Percentiles rank a stretch among this genome's conserved stretches.
Evolutionary conservation across 495 filamentous ascomycete genomes (phyloP).

Genomic region (Podospora fimiseda): DNA sequence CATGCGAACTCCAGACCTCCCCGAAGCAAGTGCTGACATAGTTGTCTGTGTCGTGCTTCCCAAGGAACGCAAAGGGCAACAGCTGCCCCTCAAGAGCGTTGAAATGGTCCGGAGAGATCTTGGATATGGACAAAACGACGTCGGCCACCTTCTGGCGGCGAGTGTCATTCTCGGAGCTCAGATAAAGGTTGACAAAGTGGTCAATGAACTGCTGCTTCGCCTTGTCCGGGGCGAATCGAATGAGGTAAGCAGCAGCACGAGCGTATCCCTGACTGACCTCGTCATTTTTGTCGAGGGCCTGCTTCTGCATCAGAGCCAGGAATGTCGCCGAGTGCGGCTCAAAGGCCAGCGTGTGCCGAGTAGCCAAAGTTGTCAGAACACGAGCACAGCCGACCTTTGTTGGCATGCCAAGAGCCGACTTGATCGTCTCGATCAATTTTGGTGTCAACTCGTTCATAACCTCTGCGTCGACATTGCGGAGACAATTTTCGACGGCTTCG

Average conservation of each 20-base stretch:
- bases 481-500: slow-evolving; percentile 84
- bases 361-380: slow-evolving; percentile 80
- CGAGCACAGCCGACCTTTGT: slow-evolving; percentile 86
- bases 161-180: slow-evolving; percentile 67
- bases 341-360: slow-evolving; percentile 66
- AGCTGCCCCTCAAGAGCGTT: slow-evolving; percentile 64
- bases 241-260: slow-evolving; percentile 74
- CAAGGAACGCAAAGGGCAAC: slow-evolving; percentile 82
- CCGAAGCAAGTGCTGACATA: slow-evolving; percentile 68
- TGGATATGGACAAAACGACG: slow-evolving; percentile 69
- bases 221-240: slow-evolving; percentile 65
- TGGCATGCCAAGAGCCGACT: slow-evolving; percentile 79
- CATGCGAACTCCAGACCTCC: slow-evolving; percentile 84
- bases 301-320: slow-evolving; percentile 67
- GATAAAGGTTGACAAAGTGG: slow-evolving; percentile 66
- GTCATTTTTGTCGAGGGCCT: slow-evolving; percentile 82
- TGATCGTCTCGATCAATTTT: slow-evolving; percentile 68
- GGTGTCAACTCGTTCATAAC: slow-evolving; percentile 69
- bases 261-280: slow-evolving; percentile 84
- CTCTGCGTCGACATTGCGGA: slow-evolving; percentile 73
- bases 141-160: slow-evolving; percentile 71
- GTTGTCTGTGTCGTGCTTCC: slow-evolving; percentile 74
- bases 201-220: slow-evolving; percentile 59
- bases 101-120: slow-evolving; percentile 84
- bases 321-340: slow-evolving; percentile 71